phyloP scores from a whole-genome alignment of 1,139 yeast species.

The Lodderomyces orthopsilosis region DNA sequence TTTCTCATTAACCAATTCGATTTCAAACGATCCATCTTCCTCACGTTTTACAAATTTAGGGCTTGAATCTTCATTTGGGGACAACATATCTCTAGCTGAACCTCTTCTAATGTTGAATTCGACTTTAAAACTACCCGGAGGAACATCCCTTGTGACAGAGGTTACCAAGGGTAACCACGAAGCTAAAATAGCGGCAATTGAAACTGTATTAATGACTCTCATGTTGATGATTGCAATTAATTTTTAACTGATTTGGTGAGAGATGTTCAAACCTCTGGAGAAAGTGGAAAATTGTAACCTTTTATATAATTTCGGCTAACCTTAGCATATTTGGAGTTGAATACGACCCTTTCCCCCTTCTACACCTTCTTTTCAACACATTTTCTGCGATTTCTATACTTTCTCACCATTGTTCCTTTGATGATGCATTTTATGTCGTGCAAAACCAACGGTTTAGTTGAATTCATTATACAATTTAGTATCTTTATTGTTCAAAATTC shows the following conservation, averaged over 20 bases:
- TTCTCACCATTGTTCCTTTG: too few species aligned
- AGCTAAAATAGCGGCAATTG: background rate
- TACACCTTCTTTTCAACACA: too few species aligned
- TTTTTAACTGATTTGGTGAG: background rate
- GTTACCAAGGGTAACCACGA: background rate
- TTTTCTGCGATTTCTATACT: too few species aligned
- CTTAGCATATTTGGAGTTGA: too few species aligned
- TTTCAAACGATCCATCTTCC: conserved; percentile 24
- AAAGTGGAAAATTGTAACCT: background rate
- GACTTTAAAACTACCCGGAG: conserved; percentile 18
- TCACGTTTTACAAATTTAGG: conserved; percentile 27
- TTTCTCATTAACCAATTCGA: conserved; percentile 40
- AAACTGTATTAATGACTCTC: background rate
- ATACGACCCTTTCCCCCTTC: too few species aligned
- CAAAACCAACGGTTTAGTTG: too few species aligned
- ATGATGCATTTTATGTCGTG: too few species aligned
- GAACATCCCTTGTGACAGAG: background rate
- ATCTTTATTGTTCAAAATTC: too few species aligned
- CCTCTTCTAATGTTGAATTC: background rate
- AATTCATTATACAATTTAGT: too few species aligned
- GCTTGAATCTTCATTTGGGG: conserved; percentile 13
- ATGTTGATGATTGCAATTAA: too few species aligned
- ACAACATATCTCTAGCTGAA: conserved; percentile 4
- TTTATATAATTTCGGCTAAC: too few species aligned
- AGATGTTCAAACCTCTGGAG: background rate